Evolutionary conservation across 1,139 yeast species (phyloP), one percentile per base, ranked within the genome.

Genomic region (Saccharomyces hybrid): DNA sequence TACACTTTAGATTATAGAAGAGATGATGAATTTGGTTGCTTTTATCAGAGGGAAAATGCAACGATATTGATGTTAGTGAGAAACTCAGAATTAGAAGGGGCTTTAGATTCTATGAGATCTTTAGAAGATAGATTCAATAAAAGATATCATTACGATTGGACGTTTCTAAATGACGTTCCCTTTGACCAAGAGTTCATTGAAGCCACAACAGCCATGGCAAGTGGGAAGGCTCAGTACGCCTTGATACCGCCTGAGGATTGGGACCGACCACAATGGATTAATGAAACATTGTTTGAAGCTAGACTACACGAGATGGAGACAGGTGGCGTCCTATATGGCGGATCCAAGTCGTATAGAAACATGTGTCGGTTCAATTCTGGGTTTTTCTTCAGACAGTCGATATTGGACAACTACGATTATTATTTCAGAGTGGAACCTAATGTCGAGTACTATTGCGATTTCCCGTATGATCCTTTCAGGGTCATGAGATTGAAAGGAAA

Each of bases 361-460:
- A 85, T 85, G 91, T 85, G 91, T 66, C 78, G 91, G 11, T 88
- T 84, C 72, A 86, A 90, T 65, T 84, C 95, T 2, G 96, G 97
- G 0, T 82, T 75, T 64, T 91, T 91, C 70, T 89, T 80, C 71
- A 78, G 83, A 58, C 96, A 90, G 63, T 81, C 82, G 41, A 71
- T 89, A 46, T 76, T 90, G 57, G 69, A 74, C 47, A 73, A 82
- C 53, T 83, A 86, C 64, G 89, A 88, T 58, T 91, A 88, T 80
- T 91, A 91, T 73, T 90, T 96, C 83, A 75, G 99, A 55, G 96
- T 91, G 2, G 99, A 91, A 68, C 98, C 99, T 0, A 83, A 84
- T 56, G 93, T 91, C 38, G 82, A 88, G 61, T 89, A 88, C 68
- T 87, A 75, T 68, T 90, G 97, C 70, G 97, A 90, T 64, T 78